phyloP scores from a whole-genome alignment of 1,139 yeast species.

The Diutina mesorugosa region DNA sequence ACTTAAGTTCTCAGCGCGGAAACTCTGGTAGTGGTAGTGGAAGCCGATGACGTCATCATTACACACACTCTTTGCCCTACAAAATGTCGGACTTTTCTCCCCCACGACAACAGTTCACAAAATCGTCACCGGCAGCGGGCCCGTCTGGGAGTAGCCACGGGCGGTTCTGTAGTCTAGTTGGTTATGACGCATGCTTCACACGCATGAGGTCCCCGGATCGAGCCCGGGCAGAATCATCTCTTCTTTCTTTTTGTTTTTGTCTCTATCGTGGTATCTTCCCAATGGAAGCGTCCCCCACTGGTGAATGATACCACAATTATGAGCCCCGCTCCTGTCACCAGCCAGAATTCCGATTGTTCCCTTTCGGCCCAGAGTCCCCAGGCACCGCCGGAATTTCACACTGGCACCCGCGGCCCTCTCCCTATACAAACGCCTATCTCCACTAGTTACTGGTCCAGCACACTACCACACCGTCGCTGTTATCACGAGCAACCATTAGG shows the following conservation, averaged over 20 bases:
- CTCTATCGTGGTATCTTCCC: too few relatives aligned
- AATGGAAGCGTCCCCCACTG: too few relatives aligned
- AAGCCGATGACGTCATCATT: too few relatives aligned
- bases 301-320: too few relatives aligned
- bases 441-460: background rate
- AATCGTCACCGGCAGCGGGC: background rate
- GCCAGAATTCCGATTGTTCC: too few relatives aligned
- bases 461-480: background rate
- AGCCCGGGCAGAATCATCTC: background rate
- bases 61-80: too few relatives aligned
- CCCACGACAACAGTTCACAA: background rate
- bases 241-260: background rate
- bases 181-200: background rate
- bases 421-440: background rate
- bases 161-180: background rate
- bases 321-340: background rate
- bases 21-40: too few relatives aligned
- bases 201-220: background rate
- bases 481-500: background rate
- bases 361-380: background rate
- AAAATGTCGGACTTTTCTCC: background rate
- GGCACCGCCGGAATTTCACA: too few relatives aligned
- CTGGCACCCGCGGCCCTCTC: too few relatives aligned
- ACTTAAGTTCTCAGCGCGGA: too few relatives aligned
- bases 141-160: background rate